These are phyloP conservation scores for Phlebiopsis gigantea DNA, from an alignment of 768 basidiomycete genomes.

Conservation along the genomic window DNA sequence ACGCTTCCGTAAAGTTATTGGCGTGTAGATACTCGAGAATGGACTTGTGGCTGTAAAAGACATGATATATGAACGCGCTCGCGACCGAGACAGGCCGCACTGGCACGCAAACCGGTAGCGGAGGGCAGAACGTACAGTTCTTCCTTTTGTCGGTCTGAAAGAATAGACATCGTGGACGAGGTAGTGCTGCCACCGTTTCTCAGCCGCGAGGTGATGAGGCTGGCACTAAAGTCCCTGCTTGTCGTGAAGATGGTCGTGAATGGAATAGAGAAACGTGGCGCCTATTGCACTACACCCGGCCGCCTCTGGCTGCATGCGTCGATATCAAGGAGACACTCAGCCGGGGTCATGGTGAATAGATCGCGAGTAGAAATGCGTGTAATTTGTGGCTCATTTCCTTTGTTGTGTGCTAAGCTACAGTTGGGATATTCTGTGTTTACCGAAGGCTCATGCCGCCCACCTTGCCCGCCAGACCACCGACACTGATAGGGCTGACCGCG, in stretches of 20 bases:
- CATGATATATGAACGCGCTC: slow-evolving; percentile 14
- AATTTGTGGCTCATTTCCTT: neutral
- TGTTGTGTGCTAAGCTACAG: neutral
- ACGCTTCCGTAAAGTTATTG: slow-evolving; percentile 59
- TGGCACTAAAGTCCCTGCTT: neutral
- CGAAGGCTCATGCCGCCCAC: slow-evolving; percentile 24
- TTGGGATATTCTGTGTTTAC: slow-evolving; percentile 10
- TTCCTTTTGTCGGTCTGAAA: slow-evolving; percentile 42
- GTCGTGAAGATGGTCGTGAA: slow-evolving; percentile 18
- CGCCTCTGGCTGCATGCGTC: neutral
- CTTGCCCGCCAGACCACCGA: slow-evolving; percentile 20
- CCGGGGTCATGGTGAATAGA: neutral
- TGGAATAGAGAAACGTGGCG: slow-evolving; percentile 13
- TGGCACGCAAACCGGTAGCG: neutral
- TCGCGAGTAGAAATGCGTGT: neutral
- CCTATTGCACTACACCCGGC: slow-evolving; percentile 2
- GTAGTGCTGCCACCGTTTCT: slow-evolving; percentile 4
- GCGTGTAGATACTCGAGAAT: slow-evolving; percentile 75
- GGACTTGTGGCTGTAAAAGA: slow-evolving; percentile 59
- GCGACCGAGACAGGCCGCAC: neutral
- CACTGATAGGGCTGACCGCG: slow-evolving; percentile 43
- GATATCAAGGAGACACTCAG: neutral
- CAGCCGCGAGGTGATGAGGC: slow-evolving; percentile 1
- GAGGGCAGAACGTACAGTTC: slow-evolving; percentile 34
- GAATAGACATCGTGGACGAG: slow-evolving; percentile 31